Evolutionary conservation across 164 flowering plant genomes (phyloP).

Genomic region (Warburgia ugandensis): DNA sequence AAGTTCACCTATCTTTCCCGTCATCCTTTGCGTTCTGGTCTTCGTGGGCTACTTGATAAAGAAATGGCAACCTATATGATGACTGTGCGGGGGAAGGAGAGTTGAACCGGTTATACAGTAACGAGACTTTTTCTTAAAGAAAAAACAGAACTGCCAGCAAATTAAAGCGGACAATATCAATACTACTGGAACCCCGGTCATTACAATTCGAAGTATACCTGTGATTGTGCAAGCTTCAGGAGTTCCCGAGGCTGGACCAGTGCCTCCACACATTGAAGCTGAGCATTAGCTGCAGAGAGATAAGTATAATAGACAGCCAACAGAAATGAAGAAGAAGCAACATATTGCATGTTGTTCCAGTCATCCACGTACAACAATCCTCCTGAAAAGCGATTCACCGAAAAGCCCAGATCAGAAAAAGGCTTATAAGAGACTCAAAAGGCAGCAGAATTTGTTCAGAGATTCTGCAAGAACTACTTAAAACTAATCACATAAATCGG

Average conservation of each 20-base stretch:
- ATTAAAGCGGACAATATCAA: neutral
- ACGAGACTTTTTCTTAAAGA: neutral
- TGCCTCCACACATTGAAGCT: constrained; percentile 55
- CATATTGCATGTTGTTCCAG: constrained; percentile 88
- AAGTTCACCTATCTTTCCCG: too few relatives aligned
- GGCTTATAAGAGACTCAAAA: neutral
- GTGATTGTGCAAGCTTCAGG: constrained; percentile 66
- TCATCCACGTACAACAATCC: constrained; percentile 58
- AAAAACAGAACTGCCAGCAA: neutral
- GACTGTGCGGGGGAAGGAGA: neutral
- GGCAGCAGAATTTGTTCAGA: neutral
- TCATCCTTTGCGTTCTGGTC: too few relatives aligned
- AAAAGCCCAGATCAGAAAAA: neutral
- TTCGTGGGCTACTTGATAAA: neutral
- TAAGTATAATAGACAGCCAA: constrained; percentile 71
- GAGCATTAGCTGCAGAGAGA: constrained; percentile 35
- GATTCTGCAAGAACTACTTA: neutral
- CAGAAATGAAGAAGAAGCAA: constrained; percentile 69
- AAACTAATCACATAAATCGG: neutral
- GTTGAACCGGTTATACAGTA: neutral
- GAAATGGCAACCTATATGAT: neutral
- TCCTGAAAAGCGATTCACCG: constrained; percentile 28
- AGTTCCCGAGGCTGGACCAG: constrained; percentile 44
- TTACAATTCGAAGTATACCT: constrained; percentile 27
- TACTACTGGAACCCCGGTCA: too few relatives aligned